Evolutionary conservation across 2,329 filamentous ascomycete genomes (phyloP).

Genomic region (Karstenula rhodostoma): DNA sequence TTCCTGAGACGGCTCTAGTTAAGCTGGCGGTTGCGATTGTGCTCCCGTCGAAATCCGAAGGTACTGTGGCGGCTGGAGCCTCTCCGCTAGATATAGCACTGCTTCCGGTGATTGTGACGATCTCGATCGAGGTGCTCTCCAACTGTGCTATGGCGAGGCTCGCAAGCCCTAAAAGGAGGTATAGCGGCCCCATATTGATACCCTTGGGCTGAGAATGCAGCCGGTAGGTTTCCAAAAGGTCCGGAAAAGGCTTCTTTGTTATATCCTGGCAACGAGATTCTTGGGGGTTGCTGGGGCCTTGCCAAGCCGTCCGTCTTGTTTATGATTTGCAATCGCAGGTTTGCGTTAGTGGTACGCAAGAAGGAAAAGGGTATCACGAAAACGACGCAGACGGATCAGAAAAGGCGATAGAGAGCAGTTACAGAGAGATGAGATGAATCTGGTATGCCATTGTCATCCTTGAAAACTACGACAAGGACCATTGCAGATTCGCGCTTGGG

Average conservation of each 20-base stretch:
- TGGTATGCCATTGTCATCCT: neutral
- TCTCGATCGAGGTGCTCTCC: slow-evolving; percentile 28
- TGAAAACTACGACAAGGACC: slow-evolving; percentile 12
- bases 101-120: slow-evolving; percentile 36
- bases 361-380: neutral
- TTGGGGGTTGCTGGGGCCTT: neutral
- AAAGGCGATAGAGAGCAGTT: neutral
- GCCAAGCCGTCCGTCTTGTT: slow-evolving; percentile 1
- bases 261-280: neutral
- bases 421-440: neutral
- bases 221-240: neutral
- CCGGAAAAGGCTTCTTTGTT: neutral
- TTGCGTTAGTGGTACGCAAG: neutral
- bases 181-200: slow-evolving; percentile 33
- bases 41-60: slow-evolving; percentile 40
- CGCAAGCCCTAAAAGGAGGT: slow-evolving; percentile 35
- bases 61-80: slow-evolving; percentile 32
- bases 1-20: slow-evolving; percentile 22
- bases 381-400: neutral
- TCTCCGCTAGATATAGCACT: slow-evolving; percentile 26
- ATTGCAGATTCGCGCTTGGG: slow-evolving; percentile 16
- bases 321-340: too few species aligned
- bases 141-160: slow-evolving; percentile 32
- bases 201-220: slow-evolving; percentile 10
- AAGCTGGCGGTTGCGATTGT: slow-evolving; percentile 28